Evolutionary conservation across 2,329 filamentous ascomycete genomes (phyloP).

Genomic region (Talaromyces piceae): DNA sequence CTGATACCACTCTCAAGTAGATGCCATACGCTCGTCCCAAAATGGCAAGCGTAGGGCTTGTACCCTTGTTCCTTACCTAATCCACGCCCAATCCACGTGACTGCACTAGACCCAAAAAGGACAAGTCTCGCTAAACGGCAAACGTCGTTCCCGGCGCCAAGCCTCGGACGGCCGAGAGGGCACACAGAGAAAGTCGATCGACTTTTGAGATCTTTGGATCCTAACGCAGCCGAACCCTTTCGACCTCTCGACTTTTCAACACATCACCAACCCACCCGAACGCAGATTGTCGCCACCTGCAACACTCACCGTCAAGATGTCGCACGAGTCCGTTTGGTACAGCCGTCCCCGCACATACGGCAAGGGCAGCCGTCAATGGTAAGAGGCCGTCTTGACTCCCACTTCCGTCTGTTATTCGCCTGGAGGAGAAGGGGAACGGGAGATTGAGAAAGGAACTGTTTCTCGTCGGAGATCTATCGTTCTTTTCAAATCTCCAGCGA

Average conservation of each 20-base stretch:
- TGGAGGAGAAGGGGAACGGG: neutral
- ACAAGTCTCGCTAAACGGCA: constrained; percentile 1
- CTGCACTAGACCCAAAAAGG: neutral
- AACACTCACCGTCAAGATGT: constrained; percentile 50
- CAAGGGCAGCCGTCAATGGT: constrained; percentile 93
- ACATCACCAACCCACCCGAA: neutral
- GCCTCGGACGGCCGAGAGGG: neutral
- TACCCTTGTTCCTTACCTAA: neutral
- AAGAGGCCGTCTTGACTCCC: constrained; percentile 37
- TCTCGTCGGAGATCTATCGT: neutral
- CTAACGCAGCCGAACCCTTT: neutral
- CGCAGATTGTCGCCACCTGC: neutral
- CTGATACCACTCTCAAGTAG: too few species aligned
- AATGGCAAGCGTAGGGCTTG: neutral
- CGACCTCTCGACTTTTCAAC: neutral
- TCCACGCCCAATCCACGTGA: neutral
- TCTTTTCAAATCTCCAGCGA: neutral
- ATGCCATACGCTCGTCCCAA: too few species aligned
- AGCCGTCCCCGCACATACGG: constrained; percentile 86
- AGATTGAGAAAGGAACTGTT: neutral
- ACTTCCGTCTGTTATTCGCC: constrained; percentile 1
- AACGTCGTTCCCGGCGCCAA: constrained; percentile 1
- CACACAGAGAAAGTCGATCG: neutral
- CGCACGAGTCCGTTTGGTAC: constrained; percentile 98
- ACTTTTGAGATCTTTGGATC: neutral